Percentiles rank a stretch among this genome's conserved stretches.
These are phyloP conservation scores for Pseudoscleropodium purum DNA, from an alignment of 225 moss, liverwort and hornwort genomes.

Conservation along the genomic window DNA sequence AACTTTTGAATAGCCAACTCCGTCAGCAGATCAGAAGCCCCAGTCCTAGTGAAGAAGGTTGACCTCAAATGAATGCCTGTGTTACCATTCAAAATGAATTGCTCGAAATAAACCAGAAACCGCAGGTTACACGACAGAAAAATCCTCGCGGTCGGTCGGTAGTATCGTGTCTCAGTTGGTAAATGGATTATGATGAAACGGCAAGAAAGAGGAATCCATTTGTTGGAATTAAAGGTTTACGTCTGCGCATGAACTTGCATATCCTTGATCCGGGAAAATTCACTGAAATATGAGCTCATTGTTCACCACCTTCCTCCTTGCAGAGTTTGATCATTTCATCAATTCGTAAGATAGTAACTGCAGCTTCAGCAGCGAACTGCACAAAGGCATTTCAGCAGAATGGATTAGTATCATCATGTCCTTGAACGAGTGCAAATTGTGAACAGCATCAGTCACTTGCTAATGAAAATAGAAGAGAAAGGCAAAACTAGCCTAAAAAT, in stretches of 20 bases:
- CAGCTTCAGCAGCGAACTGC: constrained; percentile 82
- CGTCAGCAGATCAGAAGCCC: not conserved
- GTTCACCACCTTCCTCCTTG: constrained; percentile 67
- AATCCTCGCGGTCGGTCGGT: too few relatives aligned
- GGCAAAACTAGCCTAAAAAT: not conserved
- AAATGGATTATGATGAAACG: too few relatives aligned
- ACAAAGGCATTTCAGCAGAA: not conserved
- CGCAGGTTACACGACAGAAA: too few relatives aligned
- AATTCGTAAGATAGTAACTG: constrained; percentile 67
- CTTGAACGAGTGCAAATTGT: not conserved
- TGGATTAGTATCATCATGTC: not conserved
- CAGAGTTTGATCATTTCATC: constrained; percentile 84
- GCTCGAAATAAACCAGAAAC: not conserved
- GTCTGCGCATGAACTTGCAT: too few relatives aligned
- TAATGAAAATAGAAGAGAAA: not conserved
- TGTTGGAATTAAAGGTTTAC: too few relatives aligned
- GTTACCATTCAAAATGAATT: not conserved
- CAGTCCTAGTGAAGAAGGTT: not conserved
- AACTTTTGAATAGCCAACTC: too few relatives aligned
- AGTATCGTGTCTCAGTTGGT: too few relatives aligned
- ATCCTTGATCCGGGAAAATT: not conserved
- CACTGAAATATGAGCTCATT: constrained; percentile 9
- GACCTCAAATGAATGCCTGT: not conserved
- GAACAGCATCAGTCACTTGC: not conserved
- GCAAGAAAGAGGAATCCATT: too few relatives aligned